These are phyloP conservation scores for Artemisia argyi DNA, from an alignment of 129 eudicot species.

Conservation along the genomic window DNA sequence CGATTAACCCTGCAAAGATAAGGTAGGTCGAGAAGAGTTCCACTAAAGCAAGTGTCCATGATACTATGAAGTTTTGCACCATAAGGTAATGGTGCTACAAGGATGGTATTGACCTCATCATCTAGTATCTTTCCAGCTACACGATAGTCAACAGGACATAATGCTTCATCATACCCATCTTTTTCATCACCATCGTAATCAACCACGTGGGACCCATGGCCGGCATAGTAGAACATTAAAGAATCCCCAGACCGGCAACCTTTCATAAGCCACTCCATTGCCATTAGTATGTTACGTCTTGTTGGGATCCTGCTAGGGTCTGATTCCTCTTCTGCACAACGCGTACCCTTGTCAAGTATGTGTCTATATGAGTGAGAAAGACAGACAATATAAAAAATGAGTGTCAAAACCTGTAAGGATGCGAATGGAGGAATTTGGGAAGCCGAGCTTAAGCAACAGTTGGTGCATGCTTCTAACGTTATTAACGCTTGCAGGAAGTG, in stretches of 20 bases:
- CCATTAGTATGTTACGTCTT: constrained; percentile 46
- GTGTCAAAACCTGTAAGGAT: constrained; percentile 60
- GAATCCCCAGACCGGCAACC: constrained; percentile 76
- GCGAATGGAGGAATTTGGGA: constrained; percentile 51
- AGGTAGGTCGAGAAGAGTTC: constrained; percentile 68
- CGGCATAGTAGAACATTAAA: constrained; percentile 74
- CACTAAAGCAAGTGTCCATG: constrained; percentile 73
- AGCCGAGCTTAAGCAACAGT: constrained; percentile 45
- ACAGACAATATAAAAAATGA: background rate
- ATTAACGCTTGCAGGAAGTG: constrained; percentile 57
- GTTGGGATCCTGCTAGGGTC: constrained; percentile 56
- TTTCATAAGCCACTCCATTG: constrained; percentile 60
- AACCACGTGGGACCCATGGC: constrained; percentile 55
- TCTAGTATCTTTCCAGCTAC: constrained; percentile 66
- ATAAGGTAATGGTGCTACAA: constrained; percentile 66
- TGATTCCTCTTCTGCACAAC: constrained; percentile 47
- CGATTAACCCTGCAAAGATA: constrained; percentile 51
- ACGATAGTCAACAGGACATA: constrained; percentile 68
- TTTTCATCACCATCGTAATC: constrained; percentile 60
- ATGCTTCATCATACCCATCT: constrained; percentile 66
- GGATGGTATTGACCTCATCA: constrained; percentile 65
- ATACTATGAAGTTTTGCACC: constrained; percentile 68
- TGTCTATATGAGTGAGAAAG: background rate
- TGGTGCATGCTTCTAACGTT: constrained; percentile 47
- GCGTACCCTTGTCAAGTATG: background rate